A percentile compares a stretch with the other conserved stretches of the same genome.
Conservation (phyloP, 2,329 filamentous ascomycete species). For the Ustilaginoidea virens region DNA sequence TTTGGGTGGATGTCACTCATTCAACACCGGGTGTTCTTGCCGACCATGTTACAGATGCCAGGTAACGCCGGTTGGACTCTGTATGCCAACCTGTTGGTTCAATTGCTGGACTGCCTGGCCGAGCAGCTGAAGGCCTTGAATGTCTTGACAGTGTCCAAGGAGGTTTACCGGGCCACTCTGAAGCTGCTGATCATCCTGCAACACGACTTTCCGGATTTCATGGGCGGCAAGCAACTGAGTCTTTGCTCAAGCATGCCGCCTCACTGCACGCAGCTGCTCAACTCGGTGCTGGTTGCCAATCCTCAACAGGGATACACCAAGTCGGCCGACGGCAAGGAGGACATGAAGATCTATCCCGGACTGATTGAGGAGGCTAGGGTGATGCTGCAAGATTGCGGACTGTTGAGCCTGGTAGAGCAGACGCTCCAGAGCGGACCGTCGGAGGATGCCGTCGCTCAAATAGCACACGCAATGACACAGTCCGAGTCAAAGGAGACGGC, state of each 20-base stretch:
- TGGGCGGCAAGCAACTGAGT: slow-evolving; percentile 72
- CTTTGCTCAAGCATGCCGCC: slow-evolving; percentile 70
- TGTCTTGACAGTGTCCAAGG: slow-evolving; percentile 55
- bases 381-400: slow-evolving; percentile 37
- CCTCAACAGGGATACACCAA: slow-evolving; percentile 51
- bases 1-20: slow-evolving; percentile 76
- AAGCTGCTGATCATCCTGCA: slow-evolving; percentile 75
- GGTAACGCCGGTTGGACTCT: slow-evolving; percentile 59
- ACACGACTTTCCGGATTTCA: slow-evolving; percentile 88
- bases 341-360: slow-evolving; percentile 51
- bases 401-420: slow-evolving; percentile 44
- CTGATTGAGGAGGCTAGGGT: slow-evolving; percentile 46
- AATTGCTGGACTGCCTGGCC: slow-evolving; percentile 58
- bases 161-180: slow-evolving; percentile 70
- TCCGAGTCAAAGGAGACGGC: slow-evolving; percentile 41
- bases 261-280: slow-evolving; percentile 76
- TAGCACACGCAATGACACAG: slow-evolving; percentile 57
- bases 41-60: slow-evolving; percentile 53
- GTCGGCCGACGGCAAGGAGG: slow-evolving; percentile 56
- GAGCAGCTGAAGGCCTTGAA: slow-evolving; percentile 64
- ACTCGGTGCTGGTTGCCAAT: slow-evolving; percentile 72
- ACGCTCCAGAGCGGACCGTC: slow-evolving; percentile 45
- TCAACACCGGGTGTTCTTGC: slow-evolving; percentile 73
- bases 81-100: slow-evolving; percentile 59
- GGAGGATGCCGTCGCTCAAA: slow-evolving; percentile 59